phyloP scores from a whole-genome alignment of 164 flowering plant genomes.

The Cinnamomum micranthum region DNA sequence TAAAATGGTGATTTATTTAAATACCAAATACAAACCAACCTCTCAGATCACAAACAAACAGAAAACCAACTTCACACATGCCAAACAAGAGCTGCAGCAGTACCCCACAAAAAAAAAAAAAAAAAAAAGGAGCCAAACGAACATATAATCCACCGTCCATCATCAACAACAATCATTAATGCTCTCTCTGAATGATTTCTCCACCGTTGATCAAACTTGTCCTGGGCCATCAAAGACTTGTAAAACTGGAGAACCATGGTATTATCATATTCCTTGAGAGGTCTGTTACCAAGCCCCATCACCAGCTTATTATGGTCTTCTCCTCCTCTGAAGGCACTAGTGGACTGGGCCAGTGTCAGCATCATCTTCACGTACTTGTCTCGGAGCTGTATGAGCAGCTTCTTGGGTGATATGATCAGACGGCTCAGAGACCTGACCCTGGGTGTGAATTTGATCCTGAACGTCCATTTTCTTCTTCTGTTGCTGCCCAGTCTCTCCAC shows the following conservation, averaged over 20 bases:
- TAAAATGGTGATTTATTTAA: too few relatives aligned
- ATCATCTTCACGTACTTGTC: slow-evolving; percentile 82
- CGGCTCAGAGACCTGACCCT: slow-evolving; percentile 31
- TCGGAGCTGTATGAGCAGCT: slow-evolving; percentile 39
- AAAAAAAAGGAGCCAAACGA: too few relatives aligned
- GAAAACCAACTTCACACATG: too few relatives aligned
- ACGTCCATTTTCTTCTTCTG: slow-evolving; percentile 33
- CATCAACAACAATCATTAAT: too few relatives aligned
- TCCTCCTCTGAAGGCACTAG: slow-evolving; percentile 18
- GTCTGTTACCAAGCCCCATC: slow-evolving; percentile 22
- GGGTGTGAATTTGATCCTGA: slow-evolving; percentile 37
- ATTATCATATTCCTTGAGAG: slow-evolving; percentile 69
- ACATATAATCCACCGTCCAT: too few relatives aligned
- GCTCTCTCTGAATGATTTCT: too few relatives aligned
- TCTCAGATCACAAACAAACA: too few relatives aligned
- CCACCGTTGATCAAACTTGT: slow-evolving; percentile 14
- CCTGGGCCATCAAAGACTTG: slow-evolving; percentile 46
- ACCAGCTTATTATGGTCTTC: slow-evolving; percentile 3
- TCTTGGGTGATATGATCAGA: slow-evolving; percentile 37
- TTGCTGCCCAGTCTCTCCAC: background rate
- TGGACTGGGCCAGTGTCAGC: slow-evolving; percentile 50
- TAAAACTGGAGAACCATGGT: slow-evolving; percentile 66
- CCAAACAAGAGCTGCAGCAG: too few relatives aligned
- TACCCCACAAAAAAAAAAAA: too few relatives aligned
- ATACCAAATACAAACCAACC: too few relatives aligned